A percentile compares a stretch with the other conserved stretches of the same genome.
Evolutionary conservation across 75 land plant genomes (phyloP).

Genomic region (Cupressus sempervirens): DNA sequence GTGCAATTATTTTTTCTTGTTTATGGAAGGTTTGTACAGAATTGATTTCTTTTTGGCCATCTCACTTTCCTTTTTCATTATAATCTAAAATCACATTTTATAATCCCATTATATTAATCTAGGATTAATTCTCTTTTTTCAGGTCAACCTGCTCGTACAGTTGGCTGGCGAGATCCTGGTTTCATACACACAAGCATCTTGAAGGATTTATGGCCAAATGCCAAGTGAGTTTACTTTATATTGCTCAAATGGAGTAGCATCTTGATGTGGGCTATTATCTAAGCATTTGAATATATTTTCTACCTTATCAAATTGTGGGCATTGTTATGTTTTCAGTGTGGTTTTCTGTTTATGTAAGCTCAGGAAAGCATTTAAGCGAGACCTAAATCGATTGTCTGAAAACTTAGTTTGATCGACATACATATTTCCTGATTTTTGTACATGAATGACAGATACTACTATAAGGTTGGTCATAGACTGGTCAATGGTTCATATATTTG

Average conservation of each 20-base stretch:
- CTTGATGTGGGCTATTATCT: background rate
- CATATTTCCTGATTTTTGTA: background rate
- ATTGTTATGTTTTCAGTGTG: background rate
- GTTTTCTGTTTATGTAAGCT: background rate
- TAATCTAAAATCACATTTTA: background rate
- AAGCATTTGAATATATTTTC: background rate
- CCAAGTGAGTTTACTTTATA: conserved; percentile 26
- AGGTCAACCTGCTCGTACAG: conserved; percentile 96
- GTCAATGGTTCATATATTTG: conserved; percentile 57
- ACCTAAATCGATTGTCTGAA: background rate
- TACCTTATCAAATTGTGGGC: background rate
- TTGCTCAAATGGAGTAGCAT: background rate
- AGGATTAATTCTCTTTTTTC: background rate
- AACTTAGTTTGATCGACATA: background rate
- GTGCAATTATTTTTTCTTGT: no score
- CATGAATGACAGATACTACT: conserved; percentile 55
- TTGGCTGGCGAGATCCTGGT: conserved; percentile 99
- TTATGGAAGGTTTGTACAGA: background rate
- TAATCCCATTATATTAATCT: background rate
- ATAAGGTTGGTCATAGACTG: conserved; percentile 70
- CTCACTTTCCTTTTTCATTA: background rate
- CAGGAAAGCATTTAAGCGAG: background rate
- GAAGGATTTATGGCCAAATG: conserved; percentile 83
- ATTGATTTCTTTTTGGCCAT: background rate
- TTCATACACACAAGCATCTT: conserved; percentile 85